Conservation (phyloP, 2,329 filamentous ascomycete genomes). For the Trichoderma arundinaceum region DNA sequence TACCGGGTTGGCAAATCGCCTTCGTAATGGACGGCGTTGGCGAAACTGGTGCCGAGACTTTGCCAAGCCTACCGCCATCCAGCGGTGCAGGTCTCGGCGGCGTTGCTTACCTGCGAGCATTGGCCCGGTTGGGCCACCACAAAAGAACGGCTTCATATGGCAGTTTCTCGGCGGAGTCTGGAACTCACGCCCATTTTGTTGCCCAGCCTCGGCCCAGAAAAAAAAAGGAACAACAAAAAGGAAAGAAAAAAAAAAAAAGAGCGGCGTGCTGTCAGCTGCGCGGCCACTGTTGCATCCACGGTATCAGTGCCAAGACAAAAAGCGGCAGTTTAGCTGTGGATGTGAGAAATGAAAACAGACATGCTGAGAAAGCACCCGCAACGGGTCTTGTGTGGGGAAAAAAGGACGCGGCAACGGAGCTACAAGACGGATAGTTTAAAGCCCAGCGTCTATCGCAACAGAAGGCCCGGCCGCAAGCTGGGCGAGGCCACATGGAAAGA, state of each 20-base stretch:
- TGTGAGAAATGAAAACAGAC: constrained; percentile 22
- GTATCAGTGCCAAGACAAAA: constrained; percentile 26
- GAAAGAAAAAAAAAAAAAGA: not conserved
- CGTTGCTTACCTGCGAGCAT: constrained; percentile 29
- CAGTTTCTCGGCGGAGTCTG: constrained; percentile 25
- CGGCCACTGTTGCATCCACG: constrained; percentile 5
- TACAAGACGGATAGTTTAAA: not conserved
- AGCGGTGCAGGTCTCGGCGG: constrained; percentile 32
- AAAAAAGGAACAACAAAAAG: not conserved
- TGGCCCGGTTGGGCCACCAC: constrained; percentile 15
- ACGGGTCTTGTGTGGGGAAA: constrained; percentile 13
- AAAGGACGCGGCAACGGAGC: not conserved
- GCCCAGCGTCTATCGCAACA: not conserved
- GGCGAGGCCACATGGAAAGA: not conserved
- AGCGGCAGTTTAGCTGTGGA: constrained; percentile 27
- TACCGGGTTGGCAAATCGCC: constrained; percentile 14
- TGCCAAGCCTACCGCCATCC: constrained; percentile 31
- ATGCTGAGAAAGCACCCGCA: constrained; percentile 10
- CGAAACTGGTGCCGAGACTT: constrained; percentile 32
- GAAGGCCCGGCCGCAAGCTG: too few relatives aligned
- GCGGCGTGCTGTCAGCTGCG: constrained; percentile 3
- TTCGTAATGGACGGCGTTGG: constrained; percentile 29
- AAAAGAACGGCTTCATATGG: constrained; percentile 10
- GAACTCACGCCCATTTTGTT: constrained; percentile 12
- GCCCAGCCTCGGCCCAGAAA: constrained; percentile 14